These are phyloP conservation scores for Puccinia novopanici DNA, from an alignment of 1,284 basidiomycete species.

Conservation along the genomic window DNA sequence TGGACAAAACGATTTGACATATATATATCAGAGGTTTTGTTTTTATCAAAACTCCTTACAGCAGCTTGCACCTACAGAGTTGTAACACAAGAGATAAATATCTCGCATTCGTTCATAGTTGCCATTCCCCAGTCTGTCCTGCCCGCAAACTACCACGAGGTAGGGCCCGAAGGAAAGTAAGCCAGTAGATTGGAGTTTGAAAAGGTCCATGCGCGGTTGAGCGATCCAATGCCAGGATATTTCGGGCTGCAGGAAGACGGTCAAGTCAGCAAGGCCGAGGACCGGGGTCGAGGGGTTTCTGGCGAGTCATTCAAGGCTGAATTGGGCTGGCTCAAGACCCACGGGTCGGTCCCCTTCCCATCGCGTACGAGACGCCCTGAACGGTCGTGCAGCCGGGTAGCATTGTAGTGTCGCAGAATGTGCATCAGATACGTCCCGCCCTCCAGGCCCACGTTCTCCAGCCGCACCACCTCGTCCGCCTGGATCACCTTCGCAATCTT, in stretches of 20 bases:
- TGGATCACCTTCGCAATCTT: slow-evolving; percentile 51
- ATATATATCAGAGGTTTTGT: too few relatives aligned
- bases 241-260: slow-evolving; percentile 60
- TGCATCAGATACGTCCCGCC: slow-evolving; percentile 59
- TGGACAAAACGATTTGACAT: slow-evolving; percentile 26
- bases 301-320: not conserved
- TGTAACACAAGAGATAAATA: slow-evolving; percentile 28
- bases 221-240: slow-evolving; percentile 60
- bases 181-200: slow-evolving; percentile 54
- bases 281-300: not conserved
- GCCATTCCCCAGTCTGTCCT: slow-evolving; percentile 49
- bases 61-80: slow-evolving; percentile 49
- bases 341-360: not conserved
- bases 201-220: slow-evolving; percentile 56
- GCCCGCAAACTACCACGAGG: slow-evolving; percentile 56
- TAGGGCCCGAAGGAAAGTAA: slow-evolving; percentile 60
- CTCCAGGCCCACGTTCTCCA: slow-evolving; percentile 58
- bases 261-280: slow-evolving; percentile 56
- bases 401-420: slow-evolving; percentile 55
- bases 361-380: not conserved
- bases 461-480: slow-evolving; percentile 57
- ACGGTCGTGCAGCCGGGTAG: not conserved
- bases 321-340: not conserved
- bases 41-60: not conserved
- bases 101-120: slow-evolving; percentile 38